These are phyloP conservation scores for Trametes gibbosa DNA, from an alignment of 768 basidiomycete species.

Conservation along the genomic window DNA sequence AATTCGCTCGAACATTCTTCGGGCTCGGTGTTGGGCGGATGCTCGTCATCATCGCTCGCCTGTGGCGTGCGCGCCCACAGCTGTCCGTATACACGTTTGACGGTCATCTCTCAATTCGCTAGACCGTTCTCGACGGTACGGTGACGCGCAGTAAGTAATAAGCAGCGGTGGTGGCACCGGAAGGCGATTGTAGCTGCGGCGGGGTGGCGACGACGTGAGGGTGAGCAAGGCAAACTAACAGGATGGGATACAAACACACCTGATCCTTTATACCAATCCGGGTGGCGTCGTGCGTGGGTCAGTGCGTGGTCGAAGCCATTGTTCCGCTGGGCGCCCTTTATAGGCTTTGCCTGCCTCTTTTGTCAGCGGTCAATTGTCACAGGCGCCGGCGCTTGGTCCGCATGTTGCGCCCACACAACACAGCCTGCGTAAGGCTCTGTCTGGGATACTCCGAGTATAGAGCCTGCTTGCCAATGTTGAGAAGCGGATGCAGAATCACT, in stretches of 20 bases:
- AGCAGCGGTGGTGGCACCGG: neutral
- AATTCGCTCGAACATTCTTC: constrained; percentile 12
- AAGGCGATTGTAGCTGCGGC: constrained; percentile 6
- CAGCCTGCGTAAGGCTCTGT: constrained; percentile 8
- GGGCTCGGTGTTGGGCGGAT: neutral
- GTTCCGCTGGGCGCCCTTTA: constrained; percentile 10
- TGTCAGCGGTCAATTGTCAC: constrained; percentile 11
- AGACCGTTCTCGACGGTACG: neutral
- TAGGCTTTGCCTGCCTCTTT: constrained; percentile 5
- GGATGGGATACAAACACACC: neutral
- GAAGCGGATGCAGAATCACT: neutral
- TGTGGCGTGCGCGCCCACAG: constrained; percentile 4
- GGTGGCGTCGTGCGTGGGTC: constrained; percentile 15
- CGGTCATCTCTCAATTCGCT: neutral
- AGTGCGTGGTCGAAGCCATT: constrained; percentile 8
- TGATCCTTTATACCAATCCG: constrained; percentile 8
- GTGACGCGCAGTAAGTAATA: neutral
- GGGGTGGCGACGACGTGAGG: constrained; percentile 6
- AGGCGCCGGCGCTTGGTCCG: constrained; percentile 15
- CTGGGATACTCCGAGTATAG: neutral
- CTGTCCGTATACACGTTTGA: neutral
- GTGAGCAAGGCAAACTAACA: neutral
- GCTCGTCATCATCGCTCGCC: constrained; percentile 13
- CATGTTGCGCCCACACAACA: constrained; percentile 8
- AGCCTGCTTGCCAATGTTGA: neutral